Evolutionary conservation across 306 rosid species (phyloP), one percentile per base, ranked within the genome.

Genomic region (Trifolium repens): DNA sequence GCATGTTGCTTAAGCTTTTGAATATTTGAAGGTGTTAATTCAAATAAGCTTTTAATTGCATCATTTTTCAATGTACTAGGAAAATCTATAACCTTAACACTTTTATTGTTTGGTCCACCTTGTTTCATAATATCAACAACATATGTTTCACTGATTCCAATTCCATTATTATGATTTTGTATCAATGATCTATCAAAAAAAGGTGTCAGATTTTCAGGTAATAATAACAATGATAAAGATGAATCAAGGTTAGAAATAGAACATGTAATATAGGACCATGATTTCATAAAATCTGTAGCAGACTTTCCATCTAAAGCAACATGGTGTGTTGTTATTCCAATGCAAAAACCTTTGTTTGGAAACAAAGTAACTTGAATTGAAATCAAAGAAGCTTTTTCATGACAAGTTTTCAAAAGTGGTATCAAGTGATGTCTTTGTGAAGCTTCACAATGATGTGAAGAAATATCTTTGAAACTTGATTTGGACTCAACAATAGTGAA

Each of bases 401-500:
- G 22, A 2, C 79, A 73, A 26, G 14, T 58, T 7, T 17, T 14
- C 49, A 80, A 67, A 3, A 46, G 47, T 22, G 83, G 79, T 66
- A 35, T 5, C 9, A 73, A 47, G 19, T 7, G 27, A 8, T 55
- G 3, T 8, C 69, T 46, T 16, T 57, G 0, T 0, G 49, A 1
- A 6, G 71, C 79, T 35, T 67, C 71, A 59, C 71, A 67, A 4
- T 22, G 55, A n/a, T 67, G 2, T 1, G 79, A 73, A 37, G 8
- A 67, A 10, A 80, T 71, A 2, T 5, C 0, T 11, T 58, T 27
- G 58, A 80, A 80, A 13, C 53, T 17, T 4, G 13, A 9, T 0
- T 66, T 5, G 8, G 88, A 78, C 9, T 88, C 66, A 0, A 85
- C 88, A 17, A 85, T 44, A 0, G 73, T 73, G 26, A 88, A 53